Evolutionary conservation across 805 yeast genomes (phyloP).

Genomic region (Yarrowia porcina): DNA sequence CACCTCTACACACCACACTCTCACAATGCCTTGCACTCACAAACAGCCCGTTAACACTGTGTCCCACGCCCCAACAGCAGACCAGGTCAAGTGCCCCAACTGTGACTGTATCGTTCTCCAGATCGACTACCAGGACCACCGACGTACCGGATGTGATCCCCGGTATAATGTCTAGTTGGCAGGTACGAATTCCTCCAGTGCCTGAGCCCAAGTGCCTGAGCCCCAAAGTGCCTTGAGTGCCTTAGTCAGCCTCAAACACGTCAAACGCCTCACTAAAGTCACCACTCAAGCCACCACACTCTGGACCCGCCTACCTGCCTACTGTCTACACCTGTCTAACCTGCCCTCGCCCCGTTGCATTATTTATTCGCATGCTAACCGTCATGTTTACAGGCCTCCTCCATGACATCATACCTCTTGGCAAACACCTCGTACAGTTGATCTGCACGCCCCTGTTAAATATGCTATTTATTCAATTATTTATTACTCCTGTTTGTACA

Average conservation of each 20-base stretch:
- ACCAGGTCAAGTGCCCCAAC: constrained; percentile 24
- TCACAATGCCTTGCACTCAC: constrained; percentile 11
- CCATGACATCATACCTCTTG: constrained; percentile 8
- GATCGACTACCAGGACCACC: constrained; percentile 22
- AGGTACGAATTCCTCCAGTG: too few species aligned
- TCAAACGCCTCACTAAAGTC: too few species aligned
- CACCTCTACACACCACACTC: too few species aligned
- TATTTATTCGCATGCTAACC: constrained; percentile 15
- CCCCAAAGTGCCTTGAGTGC: too few species aligned
- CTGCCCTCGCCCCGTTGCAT: too few species aligned
- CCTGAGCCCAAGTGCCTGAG: too few species aligned
- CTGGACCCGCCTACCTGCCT: too few species aligned
- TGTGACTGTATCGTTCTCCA: constrained; percentile 20
- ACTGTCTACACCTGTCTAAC: too few species aligned
- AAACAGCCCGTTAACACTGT: background rate
- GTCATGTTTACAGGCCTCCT: background rate
- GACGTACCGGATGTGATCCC: constrained; percentile 17
- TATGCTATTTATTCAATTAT: constrained; percentile 17
- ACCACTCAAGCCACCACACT: too few species aligned
- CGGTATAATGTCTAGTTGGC: constrained; percentile 7
- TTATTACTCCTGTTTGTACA: background rate
- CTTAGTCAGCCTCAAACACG: too few species aligned
- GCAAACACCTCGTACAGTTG: constrained; percentile 12
- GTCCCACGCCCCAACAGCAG: constrained; percentile 11
- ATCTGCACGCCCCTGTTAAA: constrained; percentile 19